These are phyloP conservation scores for Blepharisma undulans DNA, from an alignment of 169 alveolate genomes.

Conservation along the genomic window DNA sequence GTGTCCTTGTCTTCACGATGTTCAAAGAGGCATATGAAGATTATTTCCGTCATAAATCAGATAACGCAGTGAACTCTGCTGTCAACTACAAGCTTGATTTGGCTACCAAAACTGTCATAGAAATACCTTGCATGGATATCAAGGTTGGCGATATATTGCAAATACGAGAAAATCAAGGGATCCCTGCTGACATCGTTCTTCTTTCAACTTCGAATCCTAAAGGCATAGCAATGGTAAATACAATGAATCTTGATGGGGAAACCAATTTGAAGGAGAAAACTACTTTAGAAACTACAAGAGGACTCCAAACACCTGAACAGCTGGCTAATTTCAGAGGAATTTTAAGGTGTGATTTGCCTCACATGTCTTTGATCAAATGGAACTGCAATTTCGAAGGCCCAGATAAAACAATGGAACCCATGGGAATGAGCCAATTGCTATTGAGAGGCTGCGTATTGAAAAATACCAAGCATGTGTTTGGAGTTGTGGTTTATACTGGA, in stretches of 20 bases:
- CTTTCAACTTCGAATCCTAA: conserved; percentile 85
- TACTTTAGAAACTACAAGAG: background rate
- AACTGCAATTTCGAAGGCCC: conserved; percentile 39
- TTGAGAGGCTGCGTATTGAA: conserved; percentile 57
- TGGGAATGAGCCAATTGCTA: background rate
- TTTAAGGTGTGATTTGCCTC: conserved; percentile 55
- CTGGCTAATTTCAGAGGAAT: conserved; percentile 38
- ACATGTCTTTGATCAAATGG: conserved; percentile 58
- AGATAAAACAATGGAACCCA: background rate
- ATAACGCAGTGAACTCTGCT: conserved; percentile 62
- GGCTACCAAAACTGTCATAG: conserved; percentile 40
- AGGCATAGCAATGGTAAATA: conserved; percentile 94
- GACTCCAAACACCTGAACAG: background rate
- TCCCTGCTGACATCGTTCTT: conserved; percentile 95
- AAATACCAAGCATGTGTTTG: conserved; percentile 78
- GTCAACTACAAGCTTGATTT: conserved; percentile 30
- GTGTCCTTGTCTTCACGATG: conserved; percentile 76
- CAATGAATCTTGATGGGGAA: conserved; percentile 97
- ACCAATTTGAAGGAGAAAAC: conserved; percentile 85
- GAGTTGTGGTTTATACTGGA: conserved; percentile 83
- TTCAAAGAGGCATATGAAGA: conserved; percentile 82
- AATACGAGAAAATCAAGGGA: conserved; percentile 83
- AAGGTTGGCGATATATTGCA: conserved; percentile 94
- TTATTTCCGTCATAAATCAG: conserved; percentile 64
- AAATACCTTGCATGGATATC: conserved; percentile 81